Conservation (phyloP, 305 asterid genomes). For the Fraxinus velutina region DNA sequence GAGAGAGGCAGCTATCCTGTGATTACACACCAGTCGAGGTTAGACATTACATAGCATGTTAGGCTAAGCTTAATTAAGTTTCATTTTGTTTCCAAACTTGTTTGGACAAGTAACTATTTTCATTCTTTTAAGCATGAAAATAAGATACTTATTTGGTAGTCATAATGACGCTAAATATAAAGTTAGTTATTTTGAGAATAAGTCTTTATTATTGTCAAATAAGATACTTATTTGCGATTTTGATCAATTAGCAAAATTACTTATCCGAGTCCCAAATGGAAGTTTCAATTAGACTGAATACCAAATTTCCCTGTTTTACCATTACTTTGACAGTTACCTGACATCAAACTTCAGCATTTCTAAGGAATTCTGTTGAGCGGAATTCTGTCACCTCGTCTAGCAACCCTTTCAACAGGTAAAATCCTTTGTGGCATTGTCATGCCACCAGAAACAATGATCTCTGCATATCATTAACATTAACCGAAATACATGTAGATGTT, state of each 20-base stretch:
- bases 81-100: neutral
- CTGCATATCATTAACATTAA: slow-evolving; percentile 38
- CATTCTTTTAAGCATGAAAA: neutral
- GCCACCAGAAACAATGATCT: slow-evolving; percentile 85
- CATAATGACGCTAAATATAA: no score
- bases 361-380: slow-evolving; percentile 57
- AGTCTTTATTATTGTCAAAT: neutral
- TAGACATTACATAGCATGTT: neutral
- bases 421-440: slow-evolving; percentile 91
- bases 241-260: neutral
- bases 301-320: neutral
- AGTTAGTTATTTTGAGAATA: neutral
- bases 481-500: neutral
- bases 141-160: no score
- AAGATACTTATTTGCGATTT: neutral
- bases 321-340: neutral
- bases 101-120: neutral
- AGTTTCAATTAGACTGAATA: neutral
- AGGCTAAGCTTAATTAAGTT: neutral
- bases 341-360: neutral
- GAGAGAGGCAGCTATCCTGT: neutral
- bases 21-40: neutral
- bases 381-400: slow-evolving; percentile 56
- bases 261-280: neutral
- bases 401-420: slow-evolving; percentile 52